Evolutionary conservation across 768 basidiomycete genomes (phyloP).

Genomic region (Tulasnella sp.): DNA sequence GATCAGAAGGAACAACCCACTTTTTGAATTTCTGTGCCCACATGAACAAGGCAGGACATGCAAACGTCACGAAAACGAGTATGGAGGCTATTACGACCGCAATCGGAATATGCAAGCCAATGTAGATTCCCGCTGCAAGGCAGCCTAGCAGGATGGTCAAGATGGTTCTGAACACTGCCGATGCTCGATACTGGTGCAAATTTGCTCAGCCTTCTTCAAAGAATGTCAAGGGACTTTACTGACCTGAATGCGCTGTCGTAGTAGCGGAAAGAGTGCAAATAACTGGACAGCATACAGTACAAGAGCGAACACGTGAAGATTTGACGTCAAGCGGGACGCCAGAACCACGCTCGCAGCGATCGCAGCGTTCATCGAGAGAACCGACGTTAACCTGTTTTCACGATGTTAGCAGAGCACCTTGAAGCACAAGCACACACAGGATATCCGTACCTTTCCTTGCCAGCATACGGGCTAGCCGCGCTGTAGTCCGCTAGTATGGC

Average conservation of each 20-base stretch:
- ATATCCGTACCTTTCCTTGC: background rate
- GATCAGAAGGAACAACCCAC: constrained; percentile 32
- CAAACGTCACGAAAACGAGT: constrained; percentile 50
- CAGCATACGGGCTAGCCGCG: constrained; percentile 21
- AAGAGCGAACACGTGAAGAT: constrained; percentile 80
- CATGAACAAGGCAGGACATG: constrained; percentile 61
- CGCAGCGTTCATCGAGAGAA: constrained; percentile 82
- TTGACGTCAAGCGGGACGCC: constrained; percentile 75
- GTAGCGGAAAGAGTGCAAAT: constrained; percentile 74
- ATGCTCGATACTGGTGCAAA: constrained; percentile 23
- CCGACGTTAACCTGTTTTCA: constrained; percentile 53
- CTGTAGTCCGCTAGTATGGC: constrained; percentile 76
- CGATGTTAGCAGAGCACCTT: background rate
- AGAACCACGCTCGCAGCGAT: constrained; percentile 88
- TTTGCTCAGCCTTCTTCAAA: constrained; percentile 4
- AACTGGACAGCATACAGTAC: constrained; percentile 71
- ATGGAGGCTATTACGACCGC: constrained; percentile 40
- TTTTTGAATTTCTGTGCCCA: constrained; percentile 88
- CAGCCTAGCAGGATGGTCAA: constrained; percentile 43
- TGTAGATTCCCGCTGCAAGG: constrained; percentile 41
- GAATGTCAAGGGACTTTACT: constrained; percentile 15
- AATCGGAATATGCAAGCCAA: constrained; percentile 43
- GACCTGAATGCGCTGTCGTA: constrained; percentile 40
- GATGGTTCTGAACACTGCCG: constrained; percentile 37
- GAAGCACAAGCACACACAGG: too few relatives aligned